Evolutionary conservation across 345 rosid species (phyloP), one percentile per base, ranked within the genome.

Genomic region (Heritiera littoralis): DNA sequence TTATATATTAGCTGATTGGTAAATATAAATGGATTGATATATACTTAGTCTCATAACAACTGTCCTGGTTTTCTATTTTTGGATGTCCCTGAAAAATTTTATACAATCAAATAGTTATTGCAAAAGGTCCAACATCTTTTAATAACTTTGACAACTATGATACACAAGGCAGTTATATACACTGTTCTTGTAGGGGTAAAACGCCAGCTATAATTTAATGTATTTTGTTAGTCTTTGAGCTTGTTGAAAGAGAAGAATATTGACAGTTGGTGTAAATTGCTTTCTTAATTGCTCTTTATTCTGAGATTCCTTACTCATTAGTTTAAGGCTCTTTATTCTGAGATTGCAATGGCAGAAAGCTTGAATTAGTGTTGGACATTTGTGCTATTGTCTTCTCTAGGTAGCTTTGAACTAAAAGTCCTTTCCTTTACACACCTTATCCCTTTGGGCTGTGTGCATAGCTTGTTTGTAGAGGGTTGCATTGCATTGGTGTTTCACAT

Each of bases 271-370:
- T 18, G 72, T 41, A 23, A 52, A 15, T 70, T 48, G 40, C 12
- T 72, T 52, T 72, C 30, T 32, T 12, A 30, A 63, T 63, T 32
- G 46, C 35, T 52, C 61, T 11, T 72, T 35, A 4, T 38, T 32
- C 12, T 54, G 64, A 10, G 76, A 64, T 72, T 72, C 28, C 28
- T 23, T 23, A 23, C 28, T 23, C 28, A 23, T 23, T 23, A 23
- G 28, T 23, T 23, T 23, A 23, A 23, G 28, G 46, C 35, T 52
- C 61, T 11, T 72, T 35, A 4, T 38, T 32, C 12, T 54, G 64
- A 10, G 76, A 64, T 72, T 72, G 76, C 17, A 54, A 32, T 30
- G 48, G 46, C 32, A 54, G 64, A 54, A 52, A 18, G 46, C 48
- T 54, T 52, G 63, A 72, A 72, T 52, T 54, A 30, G 0, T 59